These are phyloP conservation scores for Cladophialophora yegresii DNA, from an alignment of 2,329 filamentous ascomycete genomes.

Conservation along the genomic window DNA sequence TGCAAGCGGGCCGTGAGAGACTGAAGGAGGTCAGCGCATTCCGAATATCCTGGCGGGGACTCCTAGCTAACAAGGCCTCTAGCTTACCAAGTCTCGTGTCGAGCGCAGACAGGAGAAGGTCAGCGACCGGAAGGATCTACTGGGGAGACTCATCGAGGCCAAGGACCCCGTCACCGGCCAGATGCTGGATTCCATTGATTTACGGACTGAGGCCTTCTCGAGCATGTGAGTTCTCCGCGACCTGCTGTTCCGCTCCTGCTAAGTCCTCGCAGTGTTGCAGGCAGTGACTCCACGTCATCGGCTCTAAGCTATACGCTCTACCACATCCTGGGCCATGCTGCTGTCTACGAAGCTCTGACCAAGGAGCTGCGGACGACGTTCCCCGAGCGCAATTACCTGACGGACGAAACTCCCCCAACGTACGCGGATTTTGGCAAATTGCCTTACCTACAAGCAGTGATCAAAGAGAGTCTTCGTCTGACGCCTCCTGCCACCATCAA, in stretches of 20 bases:
- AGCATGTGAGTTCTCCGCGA: background rate
- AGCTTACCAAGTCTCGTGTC: conserved; percentile 9
- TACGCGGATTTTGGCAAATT: conserved; percentile 12
- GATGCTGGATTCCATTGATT: background rate
- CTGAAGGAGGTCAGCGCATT: background rate
- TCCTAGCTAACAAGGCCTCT: background rate
- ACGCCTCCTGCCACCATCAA: conserved; percentile 11
- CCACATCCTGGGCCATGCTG: conserved; percentile 5
- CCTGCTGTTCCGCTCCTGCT: background rate
- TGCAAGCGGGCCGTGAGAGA: background rate
- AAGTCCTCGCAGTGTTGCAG: background rate
- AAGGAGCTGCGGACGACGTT: background rate
- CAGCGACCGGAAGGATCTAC: conserved; percentile 12
- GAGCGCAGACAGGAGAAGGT: conserved; percentile 12
- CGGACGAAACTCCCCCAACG: background rate
- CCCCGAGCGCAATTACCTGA: background rate
- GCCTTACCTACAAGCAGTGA: conserved; percentile 9
- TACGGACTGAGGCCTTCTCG: background rate
- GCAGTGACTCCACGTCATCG: background rate
- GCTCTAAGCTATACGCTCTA: conserved; percentile 10
- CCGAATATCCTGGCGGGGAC: background rate
- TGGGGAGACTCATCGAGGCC: conserved; percentile 12
- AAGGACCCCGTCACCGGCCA: conserved; percentile 1
- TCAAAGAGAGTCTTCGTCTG: conserved; percentile 13
- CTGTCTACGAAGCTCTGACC: conserved; percentile 7